A percentile compares a stretch with the other conserved stretches of the same genome.
These are phyloP conservation scores for Penicillium vulpinum DNA, from an alignment of 2,329 filamentous ascomycete species.

Conservation along the genomic window DNA sequence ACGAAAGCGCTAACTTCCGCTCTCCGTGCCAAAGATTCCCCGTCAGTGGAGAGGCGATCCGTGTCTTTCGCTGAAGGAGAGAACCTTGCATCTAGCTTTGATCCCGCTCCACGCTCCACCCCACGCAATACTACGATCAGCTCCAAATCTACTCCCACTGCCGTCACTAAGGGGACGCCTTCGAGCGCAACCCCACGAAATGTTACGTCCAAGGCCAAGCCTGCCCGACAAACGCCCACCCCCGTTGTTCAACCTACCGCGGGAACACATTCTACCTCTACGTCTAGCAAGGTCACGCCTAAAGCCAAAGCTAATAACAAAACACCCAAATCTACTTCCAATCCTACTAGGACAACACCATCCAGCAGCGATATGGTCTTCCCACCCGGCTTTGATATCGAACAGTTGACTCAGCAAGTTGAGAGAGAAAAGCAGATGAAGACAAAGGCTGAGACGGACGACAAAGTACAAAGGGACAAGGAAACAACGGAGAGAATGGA, in stretches of 20 bases:
- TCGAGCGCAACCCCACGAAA: neutral
- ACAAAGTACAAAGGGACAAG: neutral
- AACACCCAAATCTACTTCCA: neutral
- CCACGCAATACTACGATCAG: neutral
- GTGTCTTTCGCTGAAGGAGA: conserved; percentile 30
- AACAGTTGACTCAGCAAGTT: neutral
- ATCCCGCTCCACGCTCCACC: neutral
- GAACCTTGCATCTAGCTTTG: conserved; percentile 8
- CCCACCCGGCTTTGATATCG: neutral
- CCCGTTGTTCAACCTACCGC: neutral
- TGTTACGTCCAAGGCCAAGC: neutral
- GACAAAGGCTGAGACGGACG: neutral
- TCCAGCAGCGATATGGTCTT: neutral
- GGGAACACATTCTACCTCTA: neutral
- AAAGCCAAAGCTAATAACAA: neutral
- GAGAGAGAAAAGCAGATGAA: neutral
- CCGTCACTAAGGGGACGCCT: neutral
- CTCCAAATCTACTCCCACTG: neutral
- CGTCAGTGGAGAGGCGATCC: conserved; percentile 23
- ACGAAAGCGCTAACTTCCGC: conserved; percentile 23
- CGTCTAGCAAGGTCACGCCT: neutral
- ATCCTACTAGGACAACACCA: neutral
- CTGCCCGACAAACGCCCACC: neutral
- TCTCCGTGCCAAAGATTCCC: conserved; percentile 25
- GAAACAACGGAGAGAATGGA: neutral